phyloP scores from a whole-genome alignment of 192 early-diverging fungal species.

The Phycomyces nitens region DNA sequence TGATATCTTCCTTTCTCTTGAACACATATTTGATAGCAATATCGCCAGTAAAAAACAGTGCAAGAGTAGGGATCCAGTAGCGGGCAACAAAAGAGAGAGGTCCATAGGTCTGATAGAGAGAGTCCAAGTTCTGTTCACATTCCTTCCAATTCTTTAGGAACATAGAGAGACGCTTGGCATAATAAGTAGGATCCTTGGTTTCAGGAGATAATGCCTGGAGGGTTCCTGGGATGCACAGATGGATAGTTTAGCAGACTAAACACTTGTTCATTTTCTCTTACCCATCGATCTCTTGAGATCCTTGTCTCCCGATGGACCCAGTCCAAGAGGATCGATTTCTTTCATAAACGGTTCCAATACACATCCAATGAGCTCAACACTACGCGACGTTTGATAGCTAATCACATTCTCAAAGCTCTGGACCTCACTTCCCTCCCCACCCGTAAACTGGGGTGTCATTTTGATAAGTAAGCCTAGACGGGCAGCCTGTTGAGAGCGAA shows the following conservation, averaged over 20 bases:
- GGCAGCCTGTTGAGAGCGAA: conserved; percentile 56
- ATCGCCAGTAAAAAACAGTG: conserved; percentile 41
- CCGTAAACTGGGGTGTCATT: conserved; percentile 39
- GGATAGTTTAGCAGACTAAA: too few species aligned
- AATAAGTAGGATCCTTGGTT: conserved; percentile 12
- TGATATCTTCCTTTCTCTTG: conserved; percentile 50
- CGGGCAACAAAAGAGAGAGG: conserved; percentile 54
- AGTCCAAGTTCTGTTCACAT: conserved; percentile 34
- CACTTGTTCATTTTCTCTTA: conserved; percentile 1
- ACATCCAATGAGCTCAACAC: conserved; percentile 24
- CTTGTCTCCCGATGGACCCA: not conserved
- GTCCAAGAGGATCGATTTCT: conserved; percentile 1
- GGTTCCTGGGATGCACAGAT: not conserved
- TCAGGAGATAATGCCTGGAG: conserved; percentile 15
- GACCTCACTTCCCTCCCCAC: not conserved
- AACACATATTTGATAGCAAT: conserved; percentile 42
- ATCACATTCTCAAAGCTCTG: conserved; percentile 25
- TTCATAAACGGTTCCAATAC: conserved; percentile 12
- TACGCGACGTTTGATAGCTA: not conserved
- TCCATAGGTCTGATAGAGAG: conserved; percentile 43
- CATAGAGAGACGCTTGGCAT: conserved; percentile 27
- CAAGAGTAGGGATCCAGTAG: conserved; percentile 65
- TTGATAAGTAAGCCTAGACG: conserved; percentile 62
- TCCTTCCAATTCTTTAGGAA: conserved; percentile 34
- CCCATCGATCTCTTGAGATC: conserved; percentile 6